These are phyloP conservation scores for Colletotrichum sp. DNA, from an alignment of 2,329 filamentous ascomycete species.

Conservation along the genomic window DNA sequence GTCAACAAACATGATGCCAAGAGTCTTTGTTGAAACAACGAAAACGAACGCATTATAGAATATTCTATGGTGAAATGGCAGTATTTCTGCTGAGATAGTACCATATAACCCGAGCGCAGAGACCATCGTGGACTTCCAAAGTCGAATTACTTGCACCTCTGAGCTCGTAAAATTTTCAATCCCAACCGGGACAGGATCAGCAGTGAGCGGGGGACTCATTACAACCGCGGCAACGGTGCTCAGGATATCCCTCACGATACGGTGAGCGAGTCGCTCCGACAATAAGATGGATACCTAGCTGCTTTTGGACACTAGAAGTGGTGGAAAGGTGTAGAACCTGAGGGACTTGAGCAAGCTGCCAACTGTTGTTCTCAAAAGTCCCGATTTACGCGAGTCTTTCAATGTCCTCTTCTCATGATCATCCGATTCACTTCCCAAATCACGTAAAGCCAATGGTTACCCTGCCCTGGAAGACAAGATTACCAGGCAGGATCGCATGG, in stretches of 20 bases:
- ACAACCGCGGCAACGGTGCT: not conserved
- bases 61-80: accelerated
- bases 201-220: not conserved
- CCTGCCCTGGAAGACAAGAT: not conserved
- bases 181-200: not conserved
- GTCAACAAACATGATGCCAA: not conserved
- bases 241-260: not conserved
- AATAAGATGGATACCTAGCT: not conserved
- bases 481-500: not conserved
- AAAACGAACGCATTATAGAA: not conserved
- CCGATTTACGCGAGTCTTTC: not conserved
- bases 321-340: accelerated
- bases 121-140: not conserved
- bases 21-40: not conserved
- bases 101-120: not conserved
- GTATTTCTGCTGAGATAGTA: accelerated
- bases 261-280: not conserved
- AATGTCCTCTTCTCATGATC: not conserved
- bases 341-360: not conserved
- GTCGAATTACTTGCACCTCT: not conserved
- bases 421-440: not conserved
- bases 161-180: not conserved
- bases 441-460: accelerated
- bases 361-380: not conserved
- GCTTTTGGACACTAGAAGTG: not conserved